Evolutionary conservation across 1,139 yeast species (phyloP).

Genomic region (Candida freyschussii): DNA sequence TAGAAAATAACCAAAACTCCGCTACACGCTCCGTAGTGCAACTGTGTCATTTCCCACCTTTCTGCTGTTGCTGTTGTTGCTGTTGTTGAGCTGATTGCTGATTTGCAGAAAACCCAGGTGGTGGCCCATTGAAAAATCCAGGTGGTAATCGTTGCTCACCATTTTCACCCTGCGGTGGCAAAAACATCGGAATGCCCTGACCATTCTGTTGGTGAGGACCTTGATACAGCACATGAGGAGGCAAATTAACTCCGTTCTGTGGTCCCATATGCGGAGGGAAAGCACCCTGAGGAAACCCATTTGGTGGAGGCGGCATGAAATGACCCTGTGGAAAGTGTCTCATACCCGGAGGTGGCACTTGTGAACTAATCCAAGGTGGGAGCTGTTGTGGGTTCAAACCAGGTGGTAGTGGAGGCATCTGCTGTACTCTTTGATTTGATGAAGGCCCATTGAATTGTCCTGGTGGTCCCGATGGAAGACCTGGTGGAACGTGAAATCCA

Average conservation of each 20-base stretch:
- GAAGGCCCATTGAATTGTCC: too few species aligned
- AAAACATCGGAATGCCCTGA: conserved; percentile 14
- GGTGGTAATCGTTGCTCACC: conserved; percentile 22
- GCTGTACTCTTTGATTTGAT: conserved; percentile 9
- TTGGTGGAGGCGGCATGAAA: conserved; percentile 18
- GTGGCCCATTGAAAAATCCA: conserved; percentile 20
- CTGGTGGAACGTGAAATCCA: conserved; percentile 28
- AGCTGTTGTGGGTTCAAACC: conserved; percentile 20
- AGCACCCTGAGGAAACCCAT: conserved; percentile 9
- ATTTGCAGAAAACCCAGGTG: conserved; percentile 21
- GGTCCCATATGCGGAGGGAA: conserved; percentile 19
- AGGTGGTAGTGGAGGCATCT: conserved; percentile 16
- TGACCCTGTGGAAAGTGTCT: conserved; percentile 20
- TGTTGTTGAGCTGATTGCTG: conserved; percentile 6
- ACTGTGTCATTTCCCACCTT: conserved; percentile 1
- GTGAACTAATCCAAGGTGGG: conserved; percentile 16
- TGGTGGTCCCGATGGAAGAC: conserved; percentile 13
- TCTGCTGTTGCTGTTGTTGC: conserved; percentile 6
- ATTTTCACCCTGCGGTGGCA: conserved; percentile 8
- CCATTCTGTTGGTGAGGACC: conserved; percentile 3
- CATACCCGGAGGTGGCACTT: conserved; percentile 13
- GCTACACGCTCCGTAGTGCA: too few species aligned
- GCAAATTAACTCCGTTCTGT: conserved; percentile 10
- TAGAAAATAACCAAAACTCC: too few species aligned
- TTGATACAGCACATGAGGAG: conserved; percentile 13